Evolutionary conservation across 2,329 filamentous ascomycete species (phyloP).

Genomic region (Sporothrix brunneoviolacea): DNA sequence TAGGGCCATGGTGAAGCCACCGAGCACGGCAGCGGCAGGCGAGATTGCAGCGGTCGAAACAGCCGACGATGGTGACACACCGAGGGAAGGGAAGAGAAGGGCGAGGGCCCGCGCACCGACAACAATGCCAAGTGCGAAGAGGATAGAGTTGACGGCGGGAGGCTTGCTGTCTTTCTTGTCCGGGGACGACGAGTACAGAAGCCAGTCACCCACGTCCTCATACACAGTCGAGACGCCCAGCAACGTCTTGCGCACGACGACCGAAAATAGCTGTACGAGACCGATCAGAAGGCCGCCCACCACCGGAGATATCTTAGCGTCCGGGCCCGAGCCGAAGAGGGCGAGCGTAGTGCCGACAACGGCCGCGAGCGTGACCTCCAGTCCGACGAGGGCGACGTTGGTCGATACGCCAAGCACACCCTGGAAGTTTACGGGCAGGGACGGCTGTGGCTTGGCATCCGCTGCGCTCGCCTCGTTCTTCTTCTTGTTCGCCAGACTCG

Average conservation of each 20-base stretch:
- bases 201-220: slow-evolving; percentile 51
- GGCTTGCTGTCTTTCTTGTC: not conserved
- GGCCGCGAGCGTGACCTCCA: slow-evolving; percentile 37
- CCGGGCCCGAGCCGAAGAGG: slow-evolving; percentile 24
- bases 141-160: slow-evolving; percentile 24
- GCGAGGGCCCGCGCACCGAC: slow-evolving; percentile 14
- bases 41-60: slow-evolving; percentile 25
- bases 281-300: slow-evolving; percentile 55
- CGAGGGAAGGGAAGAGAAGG: slow-evolving; percentile 7
- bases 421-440: slow-evolving; percentile 28
- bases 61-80: not conserved
- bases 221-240: slow-evolving; percentile 57
- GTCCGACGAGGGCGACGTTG: slow-evolving; percentile 30
- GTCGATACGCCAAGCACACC: slow-evolving; percentile 35
- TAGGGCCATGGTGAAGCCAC: slow-evolving; percentile 52
- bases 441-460: not conserved
- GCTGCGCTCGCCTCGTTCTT: not conserved
- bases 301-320: slow-evolving; percentile 35
- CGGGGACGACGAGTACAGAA: slow-evolving; percentile 28
- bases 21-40: slow-evolving; percentile 37
- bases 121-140: slow-evolving; percentile 28
- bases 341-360: slow-evolving; percentile 33
- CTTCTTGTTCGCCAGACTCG: slow-evolving; percentile 16
- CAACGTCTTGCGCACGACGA: slow-evolving; percentile 45
- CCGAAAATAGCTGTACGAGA: slow-evolving; percentile 48